phyloP scores from a whole-genome alignment of 441 rosid genomes.

The Populus hybrid region DNA sequence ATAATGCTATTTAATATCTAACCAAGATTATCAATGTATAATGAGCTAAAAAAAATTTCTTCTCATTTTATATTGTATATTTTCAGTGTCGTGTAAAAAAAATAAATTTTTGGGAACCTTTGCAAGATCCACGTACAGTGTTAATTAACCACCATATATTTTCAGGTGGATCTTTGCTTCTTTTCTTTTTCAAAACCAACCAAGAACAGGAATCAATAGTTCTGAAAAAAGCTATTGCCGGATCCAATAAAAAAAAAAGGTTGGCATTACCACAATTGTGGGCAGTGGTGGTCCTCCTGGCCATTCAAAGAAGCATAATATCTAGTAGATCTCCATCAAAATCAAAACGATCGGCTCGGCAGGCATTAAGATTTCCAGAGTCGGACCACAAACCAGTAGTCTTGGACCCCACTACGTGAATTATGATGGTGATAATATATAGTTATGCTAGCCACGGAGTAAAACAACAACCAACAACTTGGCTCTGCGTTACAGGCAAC shows the following conservation, averaged over 20 bases:
- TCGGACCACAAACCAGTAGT: conserved; percentile 18
- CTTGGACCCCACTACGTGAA: conserved; percentile 3
- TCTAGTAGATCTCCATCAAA: conserved; percentile 15
- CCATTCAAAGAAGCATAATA: neutral
- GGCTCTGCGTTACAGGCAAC: conserved; percentile 11
- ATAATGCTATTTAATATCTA: too few species aligned
- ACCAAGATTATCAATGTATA: too few species aligned
- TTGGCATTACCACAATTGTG: neutral
- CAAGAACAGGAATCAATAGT: neutral
- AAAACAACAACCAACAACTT: conserved; percentile 34
- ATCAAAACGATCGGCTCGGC: conserved; percentile 16
- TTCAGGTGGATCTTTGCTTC: neutral
- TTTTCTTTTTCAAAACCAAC: neutral
- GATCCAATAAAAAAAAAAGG: neutral
- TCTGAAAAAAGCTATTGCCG: neutral
- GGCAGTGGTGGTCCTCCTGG: conserved; percentile 8
- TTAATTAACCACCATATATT: neutral
- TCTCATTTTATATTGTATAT: too few species aligned
- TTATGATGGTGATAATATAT: neutral
- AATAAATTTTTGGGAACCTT: too few species aligned
- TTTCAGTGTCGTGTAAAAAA: too few species aligned
- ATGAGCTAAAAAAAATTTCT: too few species aligned
- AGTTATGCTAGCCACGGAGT: neutral
- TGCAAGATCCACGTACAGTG: too few species aligned
- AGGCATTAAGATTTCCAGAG: conserved; percentile 8